Conservation (phyloP, 2,329 filamentous ascomycete genomes). For the Lecanicillium sp. region DNA sequence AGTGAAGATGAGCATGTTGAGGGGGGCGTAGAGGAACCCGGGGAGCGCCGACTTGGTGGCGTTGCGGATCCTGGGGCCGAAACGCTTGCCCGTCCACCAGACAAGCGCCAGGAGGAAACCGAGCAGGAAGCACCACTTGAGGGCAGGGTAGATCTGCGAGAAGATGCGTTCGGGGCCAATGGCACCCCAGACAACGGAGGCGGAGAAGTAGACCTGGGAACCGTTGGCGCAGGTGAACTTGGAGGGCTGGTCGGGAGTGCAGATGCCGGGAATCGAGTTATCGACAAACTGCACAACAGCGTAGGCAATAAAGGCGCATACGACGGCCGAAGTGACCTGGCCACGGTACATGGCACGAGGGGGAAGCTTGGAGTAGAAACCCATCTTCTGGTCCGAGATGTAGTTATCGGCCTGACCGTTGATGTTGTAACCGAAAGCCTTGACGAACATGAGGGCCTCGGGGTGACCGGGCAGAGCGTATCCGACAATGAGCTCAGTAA, state of each 20-base stretch:
- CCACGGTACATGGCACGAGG: constrained; percentile 29
- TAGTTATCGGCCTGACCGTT: constrained; percentile 36
- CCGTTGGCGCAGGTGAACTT: constrained; percentile 24
- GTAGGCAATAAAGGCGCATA: constrained; percentile 33
- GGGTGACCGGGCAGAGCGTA: constrained; percentile 28
- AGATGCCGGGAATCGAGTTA: constrained; percentile 24
- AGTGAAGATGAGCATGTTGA: constrained; percentile 20
- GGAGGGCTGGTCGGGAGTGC: constrained; percentile 27
- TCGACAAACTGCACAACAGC: constrained; percentile 33
- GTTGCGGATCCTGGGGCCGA: constrained; percentile 32
- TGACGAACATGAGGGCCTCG: constrained; percentile 52
- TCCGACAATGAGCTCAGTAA: constrained; percentile 35
- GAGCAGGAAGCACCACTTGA: constrained; percentile 39
- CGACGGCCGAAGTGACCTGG: constrained; percentile 37
- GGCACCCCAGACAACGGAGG: constrained; percentile 25
- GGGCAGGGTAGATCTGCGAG: constrained; percentile 32
- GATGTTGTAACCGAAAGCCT: constrained; percentile 34
- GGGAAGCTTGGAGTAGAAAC: constrained; percentile 27
- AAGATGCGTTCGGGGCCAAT: not conserved
- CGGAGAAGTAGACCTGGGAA: constrained; percentile 27
- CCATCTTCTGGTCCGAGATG: constrained; percentile 29
- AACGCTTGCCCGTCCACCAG: no score
- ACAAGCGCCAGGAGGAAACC: no score
- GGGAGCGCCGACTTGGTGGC: constrained; percentile 10
- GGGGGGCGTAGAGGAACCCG: constrained; percentile 10